Percentiles rank a stretch among this genome's conserved stretches.
Conservation (phyloP, 2,329 filamentous ascomycete genomes). For the Sporothrix variecibatus region DNA sequence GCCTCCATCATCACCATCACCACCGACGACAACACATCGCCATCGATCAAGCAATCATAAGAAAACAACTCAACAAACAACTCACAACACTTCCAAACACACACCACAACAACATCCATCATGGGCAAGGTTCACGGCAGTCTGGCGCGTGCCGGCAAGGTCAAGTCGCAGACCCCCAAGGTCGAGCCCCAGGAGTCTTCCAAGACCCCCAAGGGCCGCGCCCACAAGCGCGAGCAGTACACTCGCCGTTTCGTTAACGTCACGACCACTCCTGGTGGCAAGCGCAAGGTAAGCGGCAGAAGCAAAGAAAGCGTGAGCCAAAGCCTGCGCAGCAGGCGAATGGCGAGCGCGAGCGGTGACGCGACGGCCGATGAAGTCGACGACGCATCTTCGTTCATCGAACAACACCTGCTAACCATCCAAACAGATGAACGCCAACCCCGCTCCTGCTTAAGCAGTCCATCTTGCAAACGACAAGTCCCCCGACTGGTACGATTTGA, state of each 20-base stretch:
- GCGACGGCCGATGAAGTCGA: not conserved
- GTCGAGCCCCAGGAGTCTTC: constrained; percentile 92
- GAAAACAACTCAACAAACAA: not conserved
- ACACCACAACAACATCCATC: constrained; percentile 12
- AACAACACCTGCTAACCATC: not conserved
- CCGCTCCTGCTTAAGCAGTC: constrained; percentile 21
- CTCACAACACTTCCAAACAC: not conserved
- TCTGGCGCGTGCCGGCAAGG: constrained; percentile 66
- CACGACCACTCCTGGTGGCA: constrained; percentile 84
- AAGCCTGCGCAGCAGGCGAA: not conserved
- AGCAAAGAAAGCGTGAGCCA: not conserved
- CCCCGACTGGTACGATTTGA: not conserved
- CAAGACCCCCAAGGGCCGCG: constrained; percentile 95
- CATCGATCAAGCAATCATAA: not conserved
- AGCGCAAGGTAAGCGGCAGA: constrained; percentile 81
- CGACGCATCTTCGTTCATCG: too few relatives aligned
- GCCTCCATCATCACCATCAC: not conserved
- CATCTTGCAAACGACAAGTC: not conserved
- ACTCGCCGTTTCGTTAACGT: constrained; percentile 98
- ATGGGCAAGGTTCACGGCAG: constrained; percentile 34
- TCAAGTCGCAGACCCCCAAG: constrained; percentile 95
- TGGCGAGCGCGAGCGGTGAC: not conserved
- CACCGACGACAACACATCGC: not conserved
- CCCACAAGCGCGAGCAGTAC: constrained; percentile 95
- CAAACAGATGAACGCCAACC: constrained; percentile 33